Conservation (phyloP, 1,284 basidiomycete species). For the Tilletia setariae region DNA sequence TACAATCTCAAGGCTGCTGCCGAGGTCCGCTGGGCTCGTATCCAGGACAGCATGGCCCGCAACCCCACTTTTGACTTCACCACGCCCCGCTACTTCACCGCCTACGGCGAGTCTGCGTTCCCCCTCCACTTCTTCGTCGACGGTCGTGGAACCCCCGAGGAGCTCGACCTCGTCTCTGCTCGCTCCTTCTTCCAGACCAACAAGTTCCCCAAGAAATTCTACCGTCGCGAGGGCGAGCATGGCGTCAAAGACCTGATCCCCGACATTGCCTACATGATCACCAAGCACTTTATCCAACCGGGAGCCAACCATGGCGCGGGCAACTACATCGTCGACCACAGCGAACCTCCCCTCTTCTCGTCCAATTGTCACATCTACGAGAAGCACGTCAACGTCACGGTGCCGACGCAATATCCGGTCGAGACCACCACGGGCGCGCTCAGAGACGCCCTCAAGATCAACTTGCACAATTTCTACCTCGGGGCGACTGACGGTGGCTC, state of each 20-base stretch:
- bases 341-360: not conserved
- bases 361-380: not conserved
- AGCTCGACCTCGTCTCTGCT: not conserved
- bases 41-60: constrained; percentile 10
- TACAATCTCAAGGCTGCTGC: constrained; percentile 19
- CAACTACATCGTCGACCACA: constrained; percentile 4
- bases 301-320: not conserved
- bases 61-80: constrained; percentile 14
- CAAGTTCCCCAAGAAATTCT: not conserved
- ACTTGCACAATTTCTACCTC: constrained; percentile 4
- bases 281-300: constrained; percentile 2
- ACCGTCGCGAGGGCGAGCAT: constrained; percentile 13
- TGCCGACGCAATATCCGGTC: constrained; percentile 6
- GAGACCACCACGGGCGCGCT: not conserved
- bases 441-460: not conserved
- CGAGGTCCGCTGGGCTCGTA: constrained; percentile 8
- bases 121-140: constrained; percentile 12
- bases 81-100: constrained; percentile 12
- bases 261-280: not conserved
- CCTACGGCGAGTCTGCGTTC: constrained; percentile 10
- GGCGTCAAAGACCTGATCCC: not conserved
- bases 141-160: not conserved
- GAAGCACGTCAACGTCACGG: constrained; percentile 2
- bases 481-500: not conserved
- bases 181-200: constrained; percentile 9